Evolutionary conservation across 176 grass and related monocot genomes (phyloP).

Genomic region (Carex myosuroides): DNA sequence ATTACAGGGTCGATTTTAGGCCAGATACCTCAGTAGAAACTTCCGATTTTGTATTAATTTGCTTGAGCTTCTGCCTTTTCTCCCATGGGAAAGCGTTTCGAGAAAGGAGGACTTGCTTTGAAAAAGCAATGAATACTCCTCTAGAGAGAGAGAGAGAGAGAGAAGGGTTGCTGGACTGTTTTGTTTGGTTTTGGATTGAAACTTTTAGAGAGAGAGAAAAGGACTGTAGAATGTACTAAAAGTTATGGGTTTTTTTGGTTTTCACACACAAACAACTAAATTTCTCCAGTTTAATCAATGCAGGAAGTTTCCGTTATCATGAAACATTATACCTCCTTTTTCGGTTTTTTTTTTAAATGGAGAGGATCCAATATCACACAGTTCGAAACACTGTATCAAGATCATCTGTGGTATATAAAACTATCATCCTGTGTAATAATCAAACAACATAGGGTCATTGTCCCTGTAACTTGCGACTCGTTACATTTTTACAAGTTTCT

Average conservation of each 20-base stretch:
- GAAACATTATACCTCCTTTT: too few species aligned
- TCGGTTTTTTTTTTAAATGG: neutral
- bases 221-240: neutral
- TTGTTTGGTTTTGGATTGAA: neutral
- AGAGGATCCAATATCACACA: neutral
- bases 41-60: neutral
- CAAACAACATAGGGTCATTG: neutral
- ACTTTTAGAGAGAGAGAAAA: neutral
- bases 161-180: neutral
- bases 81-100: constrained; percentile 16
- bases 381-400: neutral
- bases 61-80: neutral
- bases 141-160: neutral
- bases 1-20: neutral
- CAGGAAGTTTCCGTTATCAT: neutral
- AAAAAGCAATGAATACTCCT: neutral
- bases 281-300: constrained; percentile 1
- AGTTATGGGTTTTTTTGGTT: neutral
- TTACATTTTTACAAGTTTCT: neutral
- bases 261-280: neutral
- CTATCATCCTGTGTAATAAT: neutral
- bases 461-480: neutral
- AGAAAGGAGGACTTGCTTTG: constrained; percentile 16
- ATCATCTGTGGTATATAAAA: neutral
- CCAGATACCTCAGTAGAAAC: constrained; percentile 1